Evolutionary conservation across 208 protist genomes (phyloP).

Genomic region (Sergeia podlipaevii): DNA sequence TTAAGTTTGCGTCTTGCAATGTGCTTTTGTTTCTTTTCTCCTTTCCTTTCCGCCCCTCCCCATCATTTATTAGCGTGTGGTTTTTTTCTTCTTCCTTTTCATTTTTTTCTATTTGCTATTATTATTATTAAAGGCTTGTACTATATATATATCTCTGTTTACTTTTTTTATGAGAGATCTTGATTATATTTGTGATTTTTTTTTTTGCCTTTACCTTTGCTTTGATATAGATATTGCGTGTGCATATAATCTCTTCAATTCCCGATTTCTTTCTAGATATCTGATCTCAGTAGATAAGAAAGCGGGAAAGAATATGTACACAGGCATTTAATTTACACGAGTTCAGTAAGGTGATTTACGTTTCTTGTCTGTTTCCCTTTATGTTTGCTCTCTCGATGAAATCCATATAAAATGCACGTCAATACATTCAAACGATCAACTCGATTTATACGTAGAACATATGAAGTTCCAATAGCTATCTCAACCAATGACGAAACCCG

Average conservation of each 20-base stretch:
- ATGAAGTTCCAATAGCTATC: too few relatives aligned
- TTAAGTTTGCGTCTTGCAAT: not conserved
- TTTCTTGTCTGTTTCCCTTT: slow-evolving; percentile 97
- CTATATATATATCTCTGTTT: not conserved
- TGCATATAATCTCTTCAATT: too few relatives aligned
- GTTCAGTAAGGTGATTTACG: slow-evolving; percentile 95
- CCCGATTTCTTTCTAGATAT: too few relatives aligned
- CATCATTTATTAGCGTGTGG: not conserved
- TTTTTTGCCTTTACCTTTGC: slow-evolving; percentile 4
- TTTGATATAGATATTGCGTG: slow-evolving; percentile 77
- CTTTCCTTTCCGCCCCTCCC: not conserved
- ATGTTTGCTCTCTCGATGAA: slow-evolving; percentile 91
- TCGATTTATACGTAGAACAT: too few relatives aligned
- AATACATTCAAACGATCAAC: too few relatives aligned
- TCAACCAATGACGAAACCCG: too few relatives aligned
- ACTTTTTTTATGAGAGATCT: not conserved
- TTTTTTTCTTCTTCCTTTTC: not conserved
- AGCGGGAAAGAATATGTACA: too few relatives aligned
- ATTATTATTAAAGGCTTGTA: not conserved
- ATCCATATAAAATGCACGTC: slow-evolving; percentile 94
- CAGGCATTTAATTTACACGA: slow-evolving; percentile 68
- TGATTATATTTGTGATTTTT: slow-evolving; percentile 17
- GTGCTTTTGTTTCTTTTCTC: slow-evolving; percentile 11
- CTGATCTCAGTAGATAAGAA: too few relatives aligned
- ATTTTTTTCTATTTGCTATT: slow-evolving; percentile 3